Evolutionary conservation across 1,284 basidiomycete genomes (phyloP).

Genomic region (Leccinum pallidistipes): DNA sequence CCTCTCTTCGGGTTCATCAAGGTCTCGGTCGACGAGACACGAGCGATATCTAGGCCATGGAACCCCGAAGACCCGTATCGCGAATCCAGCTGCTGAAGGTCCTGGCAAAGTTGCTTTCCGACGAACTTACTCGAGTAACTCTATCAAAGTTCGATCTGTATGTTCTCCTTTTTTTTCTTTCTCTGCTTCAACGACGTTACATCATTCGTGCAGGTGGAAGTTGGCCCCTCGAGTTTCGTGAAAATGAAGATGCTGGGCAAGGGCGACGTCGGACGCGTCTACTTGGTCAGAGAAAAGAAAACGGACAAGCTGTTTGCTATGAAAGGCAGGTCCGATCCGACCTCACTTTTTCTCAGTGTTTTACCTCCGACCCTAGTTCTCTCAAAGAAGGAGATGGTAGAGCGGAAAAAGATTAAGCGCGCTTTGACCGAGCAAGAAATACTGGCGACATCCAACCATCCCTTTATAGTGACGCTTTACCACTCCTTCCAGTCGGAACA

Average conservation of each 20-base stretch:
- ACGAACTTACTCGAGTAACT: constrained; percentile 95
- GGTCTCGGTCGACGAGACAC: constrained; percentile 45
- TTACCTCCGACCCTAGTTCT: constrained; percentile 63
- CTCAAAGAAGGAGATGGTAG: constrained; percentile 98
- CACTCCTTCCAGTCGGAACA: constrained; percentile 98
- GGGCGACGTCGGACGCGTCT: constrained; percentile 95
- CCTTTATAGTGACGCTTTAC: constrained; percentile 96
- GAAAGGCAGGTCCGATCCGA: constrained; percentile 69
- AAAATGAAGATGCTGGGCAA: constrained; percentile 96
- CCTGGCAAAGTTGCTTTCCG: constrained; percentile 78
- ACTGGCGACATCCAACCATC: constrained; percentile 93
- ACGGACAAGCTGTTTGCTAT: constrained; percentile 90
- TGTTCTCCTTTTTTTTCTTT: constrained; percentile 29
- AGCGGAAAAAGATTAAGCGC: constrained; percentile 97
- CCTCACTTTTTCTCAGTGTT: constrained; percentile 25
- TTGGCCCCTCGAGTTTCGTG: constrained; percentile 86
- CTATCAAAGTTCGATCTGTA: constrained; percentile 91
- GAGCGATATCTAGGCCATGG: constrained; percentile 30
- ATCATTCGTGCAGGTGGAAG: constrained; percentile 68
- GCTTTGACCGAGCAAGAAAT: constrained; percentile 97
- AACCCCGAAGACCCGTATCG: constrained; percentile 43
- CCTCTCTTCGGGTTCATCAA: constrained; percentile 68
- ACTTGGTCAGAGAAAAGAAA: constrained; percentile 96
- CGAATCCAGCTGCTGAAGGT: constrained; percentile 44
- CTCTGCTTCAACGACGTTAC: not conserved